Percentiles rank a stretch among this genome's conserved stretches.
Conservation (phyloP, 1,139 yeast species). For the Candida glucosophila region DNA sequence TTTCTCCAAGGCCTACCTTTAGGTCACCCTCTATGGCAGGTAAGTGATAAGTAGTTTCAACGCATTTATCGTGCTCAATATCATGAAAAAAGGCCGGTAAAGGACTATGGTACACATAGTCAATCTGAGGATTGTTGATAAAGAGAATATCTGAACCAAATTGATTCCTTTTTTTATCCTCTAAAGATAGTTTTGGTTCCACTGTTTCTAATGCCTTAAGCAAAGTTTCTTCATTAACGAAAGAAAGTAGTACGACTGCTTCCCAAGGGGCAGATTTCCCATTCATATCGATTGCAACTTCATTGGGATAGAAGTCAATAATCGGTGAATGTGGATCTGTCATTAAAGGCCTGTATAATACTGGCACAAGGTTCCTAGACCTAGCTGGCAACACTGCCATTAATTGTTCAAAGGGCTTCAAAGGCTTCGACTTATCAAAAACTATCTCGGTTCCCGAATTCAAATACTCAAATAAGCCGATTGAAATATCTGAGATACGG, state of each 20-base stretch:
- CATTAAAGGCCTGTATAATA: conserved; percentile 73
- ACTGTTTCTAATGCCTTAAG: conserved; percentile 62
- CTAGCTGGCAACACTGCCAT: conserved; percentile 98
- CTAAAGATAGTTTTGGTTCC: conserved; percentile 53
- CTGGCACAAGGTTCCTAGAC: conserved; percentile 74
- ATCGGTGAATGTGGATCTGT: conserved; percentile 85
- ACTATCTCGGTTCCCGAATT: conserved; percentile 32
- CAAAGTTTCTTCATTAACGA: conserved; percentile 78
- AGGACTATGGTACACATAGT: conserved; percentile 65
- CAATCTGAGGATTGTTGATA: conserved; percentile 69
- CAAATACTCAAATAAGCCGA: conserved; percentile 53
- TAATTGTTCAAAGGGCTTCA: conserved; percentile 89
- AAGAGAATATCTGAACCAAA: conserved; percentile 66
- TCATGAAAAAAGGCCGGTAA: conserved; percentile 72
- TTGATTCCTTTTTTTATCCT: conserved; percentile 64
- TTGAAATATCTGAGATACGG: conserved; percentile 73
- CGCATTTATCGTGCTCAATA: conserved; percentile 70
- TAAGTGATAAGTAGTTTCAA: conserved; percentile 45
- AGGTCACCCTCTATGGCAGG: conserved; percentile 43
- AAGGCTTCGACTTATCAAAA: conserved; percentile 70
- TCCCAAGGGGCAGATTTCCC: conserved; percentile 98
- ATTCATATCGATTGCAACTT: conserved; percentile 83
- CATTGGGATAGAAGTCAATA: conserved; percentile 81
- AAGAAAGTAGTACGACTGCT: conserved; percentile 90
- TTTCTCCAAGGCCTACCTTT: conserved; percentile 54